phyloP scores from a whole-genome alignment of 352 stramenopile genomes.

The Pythium insidiosum region DNA sequence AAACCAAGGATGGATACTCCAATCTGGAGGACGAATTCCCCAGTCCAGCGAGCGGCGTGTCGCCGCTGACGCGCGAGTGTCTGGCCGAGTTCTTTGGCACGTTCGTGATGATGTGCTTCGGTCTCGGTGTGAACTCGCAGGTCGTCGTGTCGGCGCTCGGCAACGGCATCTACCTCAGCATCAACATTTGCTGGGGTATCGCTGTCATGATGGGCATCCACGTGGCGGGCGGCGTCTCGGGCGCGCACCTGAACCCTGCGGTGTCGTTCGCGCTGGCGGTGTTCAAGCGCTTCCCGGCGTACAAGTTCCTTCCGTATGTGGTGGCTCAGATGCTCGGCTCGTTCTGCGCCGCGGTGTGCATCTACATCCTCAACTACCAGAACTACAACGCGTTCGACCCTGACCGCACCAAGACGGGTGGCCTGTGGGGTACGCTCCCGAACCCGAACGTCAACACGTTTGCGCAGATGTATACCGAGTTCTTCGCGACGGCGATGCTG shows the following conservation, averaged over 20 bases:
- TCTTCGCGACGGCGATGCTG: conserved; percentile 47
- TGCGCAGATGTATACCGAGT: conserved; percentile 46
- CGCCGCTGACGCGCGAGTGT: conserved; percentile 54
- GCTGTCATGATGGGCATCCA: conserved; percentile 65
- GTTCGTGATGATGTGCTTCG: conserved; percentile 53
- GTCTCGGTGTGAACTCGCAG: conserved; percentile 53
- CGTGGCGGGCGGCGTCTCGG: conserved; percentile 35
- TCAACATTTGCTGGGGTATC: conserved; percentile 65
- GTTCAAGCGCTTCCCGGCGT: conserved; percentile 40
- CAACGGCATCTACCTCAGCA: conserved; percentile 54
- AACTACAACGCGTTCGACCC: conserved; percentile 42
- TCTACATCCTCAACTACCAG: conserved; percentile 51
- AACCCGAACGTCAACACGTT: conserved; percentile 42
- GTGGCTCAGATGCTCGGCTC: conserved; percentile 41
- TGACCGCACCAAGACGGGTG: conserved; percentile 26
- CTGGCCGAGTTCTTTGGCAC: conserved; percentile 56
- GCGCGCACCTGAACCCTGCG: conserved; percentile 57
- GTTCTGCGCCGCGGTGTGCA: conserved; percentile 32
- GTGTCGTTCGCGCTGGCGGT: conserved; percentile 45
- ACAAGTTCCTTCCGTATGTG: conserved; percentile 46
- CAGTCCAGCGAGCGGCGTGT: too few relatives aligned
- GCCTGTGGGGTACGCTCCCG: conserved; percentile 48
- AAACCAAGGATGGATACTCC: too few relatives aligned
- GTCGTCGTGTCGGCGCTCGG: conserved; percentile 37
- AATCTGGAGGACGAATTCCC: too few relatives aligned